Base-by-base conservation (phyloP, 495 filamentous ascomycete species). In the Penicilliopsis zonata region DNA sequence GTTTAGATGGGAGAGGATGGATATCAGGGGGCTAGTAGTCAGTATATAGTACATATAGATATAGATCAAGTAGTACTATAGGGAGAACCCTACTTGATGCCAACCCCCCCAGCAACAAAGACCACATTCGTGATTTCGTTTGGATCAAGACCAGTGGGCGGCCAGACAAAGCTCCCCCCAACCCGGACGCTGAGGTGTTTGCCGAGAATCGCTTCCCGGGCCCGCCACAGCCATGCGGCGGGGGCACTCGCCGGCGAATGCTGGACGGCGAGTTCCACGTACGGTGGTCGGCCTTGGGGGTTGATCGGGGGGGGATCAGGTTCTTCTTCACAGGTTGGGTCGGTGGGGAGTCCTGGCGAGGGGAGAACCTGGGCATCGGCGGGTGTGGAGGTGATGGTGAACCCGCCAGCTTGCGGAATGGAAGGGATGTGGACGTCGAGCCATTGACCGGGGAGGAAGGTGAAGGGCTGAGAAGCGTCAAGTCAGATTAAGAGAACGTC, bases 361-460 rank as follows among this genome's bases (percentile, higher is more conserved):
- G 59, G 55, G 9, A 63, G 44, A 8, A 35, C 41, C 23, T 53
- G 41, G 30, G 55, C 55, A 49, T 48, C 57, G 36, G 42, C 57
- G 3, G 84, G 83, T 0, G 80, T 56, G 2, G 82, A 88, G n/a
- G 82, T 84, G 33, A 92, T 82, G 30, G 82, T 90, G 61, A 88
- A 94, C 4, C 84, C 85, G 5, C 84, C 85, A 2, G 83, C 76
- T 51, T 76, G 70, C 28, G 67, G 37, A 28, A 80, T 58, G 17
- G 55, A 54, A 0, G 83, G 81, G 29, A 81, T 65, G 44, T 82
- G 73, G 4, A 87, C 74, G 48, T 95, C 87, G 33, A 95, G 67
- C 86, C 86, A 95, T 67, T 94, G 87, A 20, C 87, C 87, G 1
- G 87, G 79, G 17, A 78, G 59, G 53, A 88, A 90, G 12, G 50